Conservation (phyloP, 1,139 yeast genomes). For the Lodderomyces orthopsilosis region DNA sequence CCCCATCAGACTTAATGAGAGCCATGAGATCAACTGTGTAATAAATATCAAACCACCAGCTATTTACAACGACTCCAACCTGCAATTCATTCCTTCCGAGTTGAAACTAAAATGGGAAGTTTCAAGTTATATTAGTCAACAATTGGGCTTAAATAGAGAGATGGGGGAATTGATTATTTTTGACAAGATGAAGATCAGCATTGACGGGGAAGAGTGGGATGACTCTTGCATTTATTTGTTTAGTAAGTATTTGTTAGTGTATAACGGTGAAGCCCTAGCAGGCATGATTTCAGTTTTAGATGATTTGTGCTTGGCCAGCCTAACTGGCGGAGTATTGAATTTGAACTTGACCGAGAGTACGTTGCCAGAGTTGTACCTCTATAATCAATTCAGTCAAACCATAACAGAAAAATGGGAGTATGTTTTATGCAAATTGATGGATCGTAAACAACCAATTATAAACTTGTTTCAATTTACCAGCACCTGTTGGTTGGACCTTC, state of each 20-base stretch:
- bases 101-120: slow-evolving; percentile 15
- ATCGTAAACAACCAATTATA: slow-evolving; percentile 16
- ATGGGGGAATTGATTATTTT: slow-evolving; percentile 36
- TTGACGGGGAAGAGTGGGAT: slow-evolving; percentile 39
- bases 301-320: slow-evolving; percentile 31
- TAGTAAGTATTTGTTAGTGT: slow-evolving; percentile 35
- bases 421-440: slow-evolving; percentile 20
- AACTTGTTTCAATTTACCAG: slow-evolving; percentile 49
- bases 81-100: slow-evolving; percentile 15
- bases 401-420: slow-evolving; percentile 44
- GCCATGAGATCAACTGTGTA: slow-evolving; percentile 20
- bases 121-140: slow-evolving; percentile 9
- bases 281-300: slow-evolving; percentile 27
- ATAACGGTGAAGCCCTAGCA: slow-evolving; percentile 30
- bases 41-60: slow-evolving; percentile 28
- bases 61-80: slow-evolving; percentile 12
- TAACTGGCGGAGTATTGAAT: slow-evolving; percentile 27
- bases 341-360: slow-evolving; percentile 39
- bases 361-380: slow-evolving; percentile 46
- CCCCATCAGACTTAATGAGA: slow-evolving; percentile 13
- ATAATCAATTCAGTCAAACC: slow-evolving; percentile 32
- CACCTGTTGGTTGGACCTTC: slow-evolving; percentile 46
- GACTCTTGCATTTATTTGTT: slow-evolving; percentile 38
- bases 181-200: slow-evolving; percentile 41
- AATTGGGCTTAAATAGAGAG: slow-evolving; percentile 15